These are phyloP conservation scores for Trichoderma citrinoviride DNA, from an alignment of 2,329 filamentous ascomycete species.

Conservation along the genomic window DNA sequence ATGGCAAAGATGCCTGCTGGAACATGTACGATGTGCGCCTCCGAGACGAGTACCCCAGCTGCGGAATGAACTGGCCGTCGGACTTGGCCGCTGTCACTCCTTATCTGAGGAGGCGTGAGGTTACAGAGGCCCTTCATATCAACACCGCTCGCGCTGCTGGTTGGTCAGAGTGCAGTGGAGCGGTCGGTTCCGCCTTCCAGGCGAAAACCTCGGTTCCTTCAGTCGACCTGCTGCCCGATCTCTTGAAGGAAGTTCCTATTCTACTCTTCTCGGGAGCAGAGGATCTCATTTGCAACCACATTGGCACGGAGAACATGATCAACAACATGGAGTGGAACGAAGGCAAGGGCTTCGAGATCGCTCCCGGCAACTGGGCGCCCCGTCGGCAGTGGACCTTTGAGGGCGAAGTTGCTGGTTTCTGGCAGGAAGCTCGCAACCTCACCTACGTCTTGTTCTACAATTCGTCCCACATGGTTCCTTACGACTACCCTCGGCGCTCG, in stretches of 20 bases:
- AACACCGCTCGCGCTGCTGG: constrained; percentile 72
- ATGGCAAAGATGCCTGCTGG: constrained; percentile 61
- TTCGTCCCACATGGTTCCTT: constrained; percentile 96
- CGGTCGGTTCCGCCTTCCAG: constrained; percentile 70
- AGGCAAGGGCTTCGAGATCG: constrained; percentile 84
- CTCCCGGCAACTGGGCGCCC: constrained; percentile 86
- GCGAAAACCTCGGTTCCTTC: constrained; percentile 70
- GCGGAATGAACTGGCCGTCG: constrained; percentile 97
- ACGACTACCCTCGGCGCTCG: constrained; percentile 80
- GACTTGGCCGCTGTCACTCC: constrained; percentile 75
- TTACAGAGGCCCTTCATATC: constrained; percentile 77
- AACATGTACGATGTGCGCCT: constrained; percentile 99
- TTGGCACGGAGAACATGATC: constrained; percentile 90
- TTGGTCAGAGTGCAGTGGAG: constrained; percentile 86
- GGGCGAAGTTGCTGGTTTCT: constrained; percentile 81
- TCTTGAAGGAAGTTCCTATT: constrained; percentile 74
- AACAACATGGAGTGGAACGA: constrained; percentile 89
- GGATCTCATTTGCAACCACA: constrained; percentile 95
- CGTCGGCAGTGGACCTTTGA: constrained; percentile 93
- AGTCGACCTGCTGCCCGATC: constrained; percentile 69
- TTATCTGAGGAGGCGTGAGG: constrained; percentile 80
- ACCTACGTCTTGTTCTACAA: constrained; percentile 97
- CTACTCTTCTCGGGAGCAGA: constrained; percentile 90
- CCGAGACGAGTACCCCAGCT: constrained; percentile 74
- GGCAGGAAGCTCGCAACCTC: constrained; percentile 90